Conservation (phyloP, 257 asterid genomes). For the Coffea canephora region DNA sequence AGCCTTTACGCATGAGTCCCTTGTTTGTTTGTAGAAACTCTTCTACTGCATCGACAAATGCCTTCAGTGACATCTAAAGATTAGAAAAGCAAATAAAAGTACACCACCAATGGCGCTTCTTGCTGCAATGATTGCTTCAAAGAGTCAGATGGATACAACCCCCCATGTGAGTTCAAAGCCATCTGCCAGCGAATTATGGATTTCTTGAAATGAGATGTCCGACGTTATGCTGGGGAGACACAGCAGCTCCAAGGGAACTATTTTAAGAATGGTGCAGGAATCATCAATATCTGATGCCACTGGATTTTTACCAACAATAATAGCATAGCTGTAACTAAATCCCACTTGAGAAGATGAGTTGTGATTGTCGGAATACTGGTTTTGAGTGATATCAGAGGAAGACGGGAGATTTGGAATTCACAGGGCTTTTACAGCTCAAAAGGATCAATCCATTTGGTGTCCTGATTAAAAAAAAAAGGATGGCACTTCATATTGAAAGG, state of each 20-base stretch:
- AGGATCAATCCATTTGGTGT: not conserved
- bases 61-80: not conserved
- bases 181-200: not conserved
- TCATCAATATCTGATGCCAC: not conserved
- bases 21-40: slow-evolving; percentile 9
- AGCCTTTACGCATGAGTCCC: slow-evolving; percentile 20
- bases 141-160: not conserved
- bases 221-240: not conserved
- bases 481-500: no score
- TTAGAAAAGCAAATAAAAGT: not conserved
- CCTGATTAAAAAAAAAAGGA: not conserved
- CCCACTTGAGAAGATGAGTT: no score
- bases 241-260: not conserved
- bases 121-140: not conserved
- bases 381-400: not conserved
- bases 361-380: no score
- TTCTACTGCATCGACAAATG: slow-evolving; percentile 13
- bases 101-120: not conserved
- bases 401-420: not conserved
- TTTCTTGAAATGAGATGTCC: not conserved
- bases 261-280: not conserved
- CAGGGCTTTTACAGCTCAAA: not conserved
- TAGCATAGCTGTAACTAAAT: not conserved
- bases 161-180: not conserved
- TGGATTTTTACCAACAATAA: not conserved